Evolutionary conservation across 257 asterid species (phyloP), one percentile per base, ranked within the genome.

Genomic region (Nicotiana obtusifolia): DNA sequence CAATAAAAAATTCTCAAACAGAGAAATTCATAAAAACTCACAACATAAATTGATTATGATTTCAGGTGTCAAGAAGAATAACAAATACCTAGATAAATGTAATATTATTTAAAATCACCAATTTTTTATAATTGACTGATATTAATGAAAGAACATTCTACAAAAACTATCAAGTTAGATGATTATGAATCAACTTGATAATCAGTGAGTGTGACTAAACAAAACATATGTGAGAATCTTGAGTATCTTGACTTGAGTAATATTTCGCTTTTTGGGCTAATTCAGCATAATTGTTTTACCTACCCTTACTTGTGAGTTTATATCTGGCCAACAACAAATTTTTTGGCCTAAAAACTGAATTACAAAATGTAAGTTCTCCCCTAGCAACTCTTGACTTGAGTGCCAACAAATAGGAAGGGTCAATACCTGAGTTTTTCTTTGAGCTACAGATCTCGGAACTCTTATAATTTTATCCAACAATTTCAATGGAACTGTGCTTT

Each of bases 361-460:
- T 88, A 33, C 16, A 69, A 41, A 31, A 66, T 30, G n/a, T 59
- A 7, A 82, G 69, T 64, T 80, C 85, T n/a, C 44, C 87, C 15
- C 60, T 91, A 56, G 90, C 77, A 57, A 71, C 79, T 7, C 20
- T 91, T 19, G 88, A 85, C 82, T 86, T 92, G 86, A 84, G 89
- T 53, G 33, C 52, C 13, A 83, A 83, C 53, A 14, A 77, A n/a
- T 28, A 77, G 31, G 77, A 28, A 10, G 85, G 82, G 65, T 26
- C 28, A 26, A 26, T 26, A 1, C 1, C 28, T 1, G 14, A 35
- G 2, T 83, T 68, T 35, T 52, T 83, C 62, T 83, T 78, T 52
- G 30, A 64, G 10, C 85, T n/a, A n/a, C n/a, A n/a, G n/a, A n/a
- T n/a, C n/a, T 83, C 14, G 1, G 35, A 33, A 33, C 35, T 22